Conservation (phyloP, 208 protist genomes). For the Plasmodiophora brassicae region DNA sequence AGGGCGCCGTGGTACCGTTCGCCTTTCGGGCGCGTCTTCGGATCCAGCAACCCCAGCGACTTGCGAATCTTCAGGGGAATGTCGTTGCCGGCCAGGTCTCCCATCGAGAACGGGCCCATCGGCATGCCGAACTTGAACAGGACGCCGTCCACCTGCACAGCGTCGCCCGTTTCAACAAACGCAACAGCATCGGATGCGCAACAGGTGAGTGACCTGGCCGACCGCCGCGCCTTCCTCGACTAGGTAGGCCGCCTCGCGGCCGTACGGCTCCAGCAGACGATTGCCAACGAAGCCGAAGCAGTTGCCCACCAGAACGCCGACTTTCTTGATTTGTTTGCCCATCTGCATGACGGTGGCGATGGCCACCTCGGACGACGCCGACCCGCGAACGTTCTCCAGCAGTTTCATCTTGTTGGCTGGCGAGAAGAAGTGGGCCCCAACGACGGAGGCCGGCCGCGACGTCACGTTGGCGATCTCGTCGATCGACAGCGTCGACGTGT, state of each 20-base stretch:
- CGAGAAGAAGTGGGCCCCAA: slow-evolving; percentile 60
- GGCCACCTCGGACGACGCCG: slow-evolving; percentile 10
- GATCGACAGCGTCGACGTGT: slow-evolving; percentile 55
- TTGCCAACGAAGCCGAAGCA: slow-evolving; percentile 46
- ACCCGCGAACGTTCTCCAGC: slow-evolving; percentile 45
- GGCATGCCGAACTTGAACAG: slow-evolving; percentile 40
- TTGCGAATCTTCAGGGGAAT: slow-evolving; percentile 20
- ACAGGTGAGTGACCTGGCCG: slow-evolving; percentile 19
- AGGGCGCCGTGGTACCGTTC: background rate
- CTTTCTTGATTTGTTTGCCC: slow-evolving; percentile 41
- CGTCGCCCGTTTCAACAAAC: too few species aligned
- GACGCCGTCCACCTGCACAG: slow-evolving; percentile 32
- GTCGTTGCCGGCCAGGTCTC: slow-evolving; percentile 37
- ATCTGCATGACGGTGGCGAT: slow-evolving; percentile 31
- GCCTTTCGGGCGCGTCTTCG: background rate
- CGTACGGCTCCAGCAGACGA: slow-evolving; percentile 43
- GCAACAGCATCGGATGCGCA: too few species aligned
- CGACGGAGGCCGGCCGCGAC: slow-evolving; percentile 46
- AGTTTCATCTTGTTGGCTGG: slow-evolving; percentile 54
- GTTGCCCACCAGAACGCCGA: slow-evolving; percentile 36
- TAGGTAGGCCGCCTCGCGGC: slow-evolving; percentile 38
- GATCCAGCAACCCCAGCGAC: slow-evolving; percentile 12
- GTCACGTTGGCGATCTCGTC: slow-evolving; percentile 45
- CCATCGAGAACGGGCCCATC: slow-evolving; percentile 37
- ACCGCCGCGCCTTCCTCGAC: slow-evolving; percentile 22